phyloP scores from a whole-genome alignment of 2,329 filamentous ascomycete genomes.

The Dactylellina cionopaga region DNA sequence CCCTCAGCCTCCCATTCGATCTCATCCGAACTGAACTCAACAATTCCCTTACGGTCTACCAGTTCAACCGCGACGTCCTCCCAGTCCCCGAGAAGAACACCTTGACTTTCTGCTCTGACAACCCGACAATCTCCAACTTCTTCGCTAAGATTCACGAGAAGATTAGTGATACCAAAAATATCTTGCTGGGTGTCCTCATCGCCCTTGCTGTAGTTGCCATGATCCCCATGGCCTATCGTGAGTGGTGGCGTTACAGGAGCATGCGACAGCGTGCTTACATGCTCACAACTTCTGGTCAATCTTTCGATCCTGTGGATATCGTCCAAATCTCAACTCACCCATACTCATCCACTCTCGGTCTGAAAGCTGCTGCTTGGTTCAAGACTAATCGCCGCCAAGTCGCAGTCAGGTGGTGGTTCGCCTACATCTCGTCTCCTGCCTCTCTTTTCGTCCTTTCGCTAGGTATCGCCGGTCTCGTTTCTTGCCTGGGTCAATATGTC shows the following conservation, averaged over 20 bases:
- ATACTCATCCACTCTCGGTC: constrained; percentile 75
- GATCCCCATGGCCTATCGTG: constrained; percentile 80
- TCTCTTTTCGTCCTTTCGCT: constrained; percentile 88
- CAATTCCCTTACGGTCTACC: constrained; percentile 75
- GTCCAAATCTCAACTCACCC: constrained; percentile 88
- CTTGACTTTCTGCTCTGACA: constrained; percentile 87
- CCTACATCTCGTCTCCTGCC: constrained; percentile 84
- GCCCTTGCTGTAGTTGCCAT: constrained; percentile 77
- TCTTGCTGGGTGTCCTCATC: constrained; percentile 79
- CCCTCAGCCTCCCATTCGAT: constrained; percentile 82
- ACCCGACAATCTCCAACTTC: constrained; percentile 82
- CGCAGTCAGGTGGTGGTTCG: constrained; percentile 81
- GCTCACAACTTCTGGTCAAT: constrained; percentile 68
- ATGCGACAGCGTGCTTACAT: constrained; percentile 76
- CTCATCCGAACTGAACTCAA: constrained; percentile 76
- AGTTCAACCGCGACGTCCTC: constrained; percentile 80
- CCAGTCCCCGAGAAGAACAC: constrained; percentile 84
- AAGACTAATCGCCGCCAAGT: constrained; percentile 73
- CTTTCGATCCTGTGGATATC: constrained; percentile 82
- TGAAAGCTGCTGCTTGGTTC: constrained; percentile 75
- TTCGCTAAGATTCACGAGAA: constrained; percentile 77
- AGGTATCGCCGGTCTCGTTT: constrained; percentile 81
- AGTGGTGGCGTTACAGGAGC: constrained; percentile 78
- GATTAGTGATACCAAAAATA: constrained; percentile 74
- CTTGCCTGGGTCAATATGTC: constrained; percentile 82